Conservation (phyloP, 371 early-diverging fungal species). For the Syncephalastrum monosporum region DNA sequence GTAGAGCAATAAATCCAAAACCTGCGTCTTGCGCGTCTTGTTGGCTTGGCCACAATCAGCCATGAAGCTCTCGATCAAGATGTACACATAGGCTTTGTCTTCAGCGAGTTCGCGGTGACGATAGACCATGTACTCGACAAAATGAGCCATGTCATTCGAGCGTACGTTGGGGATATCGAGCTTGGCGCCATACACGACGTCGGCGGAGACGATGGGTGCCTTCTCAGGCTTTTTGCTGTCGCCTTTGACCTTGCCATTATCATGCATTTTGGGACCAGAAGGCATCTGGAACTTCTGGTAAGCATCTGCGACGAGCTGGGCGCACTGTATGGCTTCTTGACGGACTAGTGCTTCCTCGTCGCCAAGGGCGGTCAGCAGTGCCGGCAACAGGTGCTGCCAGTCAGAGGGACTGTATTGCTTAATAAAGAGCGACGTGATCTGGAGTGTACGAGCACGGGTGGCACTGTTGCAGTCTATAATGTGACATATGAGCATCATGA, state of each 20-base stretch:
- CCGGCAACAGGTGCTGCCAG: conserved; percentile 81
- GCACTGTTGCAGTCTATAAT: conserved; percentile 18
- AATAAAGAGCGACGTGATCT: conserved; percentile 63
- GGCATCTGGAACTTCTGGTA: conserved; percentile 34
- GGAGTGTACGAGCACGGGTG: conserved; percentile 60
- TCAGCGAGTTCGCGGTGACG: conserved; percentile 38
- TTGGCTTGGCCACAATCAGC: conserved; percentile 25
- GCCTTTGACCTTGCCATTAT: neutral
- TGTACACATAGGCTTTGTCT: conserved; percentile 26
- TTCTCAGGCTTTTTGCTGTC: conserved; percentile 17
- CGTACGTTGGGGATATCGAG: conserved; percentile 52
- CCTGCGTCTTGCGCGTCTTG: conserved; percentile 25
- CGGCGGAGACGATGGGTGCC: conserved; percentile 48
- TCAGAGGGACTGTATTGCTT: conserved; percentile 51
- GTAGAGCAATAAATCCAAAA: conserved; percentile 69
- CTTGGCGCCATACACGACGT: conserved; percentile 39
- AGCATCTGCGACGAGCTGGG: conserved; percentile 47
- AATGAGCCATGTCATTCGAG: conserved; percentile 45
- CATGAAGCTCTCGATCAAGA: conserved; percentile 30
- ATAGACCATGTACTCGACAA: conserved; percentile 50
- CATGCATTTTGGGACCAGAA: conserved; percentile 42
- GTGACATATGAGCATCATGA: too few species aligned
- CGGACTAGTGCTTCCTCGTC: conserved; percentile 57
- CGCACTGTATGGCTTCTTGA: conserved; percentile 52
- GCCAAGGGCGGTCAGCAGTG: conserved; percentile 65